Evolutionary conservation across 1,139 yeast species (phyloP), one percentile per base, ranked within the genome.

Genomic region (Zygosaccharomyces sapae): DNA sequence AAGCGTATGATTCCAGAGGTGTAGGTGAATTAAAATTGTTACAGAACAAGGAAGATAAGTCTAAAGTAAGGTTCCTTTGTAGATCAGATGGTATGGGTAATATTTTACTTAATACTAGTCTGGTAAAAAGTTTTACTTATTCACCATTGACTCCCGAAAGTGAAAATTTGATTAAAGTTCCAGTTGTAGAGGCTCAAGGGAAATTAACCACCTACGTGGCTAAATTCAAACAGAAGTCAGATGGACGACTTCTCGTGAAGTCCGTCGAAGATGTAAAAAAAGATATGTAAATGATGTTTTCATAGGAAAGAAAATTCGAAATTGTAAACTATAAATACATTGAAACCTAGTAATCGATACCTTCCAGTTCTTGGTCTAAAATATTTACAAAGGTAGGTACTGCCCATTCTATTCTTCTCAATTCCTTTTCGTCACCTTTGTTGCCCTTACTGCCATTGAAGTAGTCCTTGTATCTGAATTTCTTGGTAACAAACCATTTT

Each of bases 41-140:
- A 52, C 79, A 76, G 49, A 76, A 83, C 58, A 75, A 74, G 43
- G 74, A 71, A 1, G 70, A 68, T 27, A 77, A 80, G 3, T 68
- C 72, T 2, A 87, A 87, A 63, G 66, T 82, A 2, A 80, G 98
- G 62, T 70, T 87, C 9, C 69, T 92, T 38, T 75, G 92, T 22
- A 80, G 97, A 59, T 87, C 96, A 0, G 97, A 90, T 50, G 96
- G 96, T 34, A 81, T 90, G 37, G 85, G 86, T 41, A 75, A 94
- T 56, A 81, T 89, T n/a, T 66, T 92, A 38, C 70, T 92, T 51
- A 92, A 92, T 65, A 71, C 81, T 16, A 65, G 71, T 18, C 68
- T 86, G 7, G 69, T 74, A 48, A 72, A 75, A 60, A 74, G 74
- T 51, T 67, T 86, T 58, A 72, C 72, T 36, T 81, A 83, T 64